Conservation (phyloP, 2,329 filamentous ascomycete species). For the Talaromyces sp. region DNA sequence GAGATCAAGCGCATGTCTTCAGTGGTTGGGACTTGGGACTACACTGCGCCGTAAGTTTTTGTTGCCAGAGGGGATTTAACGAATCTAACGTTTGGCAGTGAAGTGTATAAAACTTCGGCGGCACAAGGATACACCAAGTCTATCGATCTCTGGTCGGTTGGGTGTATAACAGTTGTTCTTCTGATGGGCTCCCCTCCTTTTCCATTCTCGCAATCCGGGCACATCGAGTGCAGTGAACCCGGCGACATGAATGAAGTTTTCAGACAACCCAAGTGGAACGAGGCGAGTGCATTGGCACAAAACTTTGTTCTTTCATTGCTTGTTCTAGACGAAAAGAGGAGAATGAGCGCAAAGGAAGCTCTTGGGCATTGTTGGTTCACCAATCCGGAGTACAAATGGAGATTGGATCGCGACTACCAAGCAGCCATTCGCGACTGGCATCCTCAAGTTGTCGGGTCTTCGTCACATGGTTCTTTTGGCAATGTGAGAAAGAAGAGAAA, state of each 20-base stretch:
- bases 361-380: conserved; percentile 54
- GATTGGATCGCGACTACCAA: conserved; percentile 45
- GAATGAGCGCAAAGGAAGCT: conserved; percentile 52
- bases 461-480: neutral
- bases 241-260: conserved; percentile 45
- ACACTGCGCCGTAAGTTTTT: conserved; percentile 52
- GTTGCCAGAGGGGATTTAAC: too few relatives aligned
- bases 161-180: conserved; percentile 48
- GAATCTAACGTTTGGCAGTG: conserved; percentile 16
- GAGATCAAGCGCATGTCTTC: conserved; percentile 47
- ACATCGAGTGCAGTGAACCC: conserved; percentile 20
- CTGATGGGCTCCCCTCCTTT: conserved; percentile 49
- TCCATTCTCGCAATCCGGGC: conserved; percentile 23
- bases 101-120: conserved; percentile 16
- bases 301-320: conserved; percentile 52
- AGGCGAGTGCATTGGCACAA: conserved; percentile 41
- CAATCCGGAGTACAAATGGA: conserved; percentile 40
- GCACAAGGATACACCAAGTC: conserved; percentile 49
- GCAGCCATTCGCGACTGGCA: conserved; percentile 47
- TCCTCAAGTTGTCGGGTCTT: conserved; percentile 24
- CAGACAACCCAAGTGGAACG: conserved; percentile 37
- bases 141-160: conserved; percentile 61
- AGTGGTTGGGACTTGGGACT: conserved; percentile 52
- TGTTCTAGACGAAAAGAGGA: conserved; percentile 42
- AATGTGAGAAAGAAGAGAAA: neutral